phyloP scores from a whole-genome alignment of 176 grass and related monocot genomes.

The Aegilops bicornis region DNA sequence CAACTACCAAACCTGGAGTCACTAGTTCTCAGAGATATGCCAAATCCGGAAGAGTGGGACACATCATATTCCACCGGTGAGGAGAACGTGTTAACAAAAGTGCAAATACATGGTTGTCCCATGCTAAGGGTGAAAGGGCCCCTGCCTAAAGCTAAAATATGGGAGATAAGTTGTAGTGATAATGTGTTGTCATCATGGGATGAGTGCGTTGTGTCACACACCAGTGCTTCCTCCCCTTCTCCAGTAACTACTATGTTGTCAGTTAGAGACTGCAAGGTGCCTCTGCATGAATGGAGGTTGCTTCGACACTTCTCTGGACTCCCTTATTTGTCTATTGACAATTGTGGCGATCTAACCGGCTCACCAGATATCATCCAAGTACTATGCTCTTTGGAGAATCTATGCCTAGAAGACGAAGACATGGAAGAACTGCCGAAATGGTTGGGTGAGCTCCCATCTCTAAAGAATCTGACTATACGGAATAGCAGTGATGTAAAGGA shows the following conservation, averaged over 20 bases:
- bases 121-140: too few species aligned
- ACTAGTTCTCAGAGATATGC: too few species aligned
- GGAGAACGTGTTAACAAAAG: too few species aligned
- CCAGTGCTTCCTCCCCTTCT: too few species aligned
- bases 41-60: too few species aligned
- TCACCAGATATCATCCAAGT: neutral
- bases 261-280: neutral
- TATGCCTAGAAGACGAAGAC: neutral
- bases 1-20: too few species aligned
- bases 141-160: too few species aligned
- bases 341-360: neutral
- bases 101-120: too few species aligned
- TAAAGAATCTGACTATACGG: neutral
- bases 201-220: too few species aligned
- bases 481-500: neutral
- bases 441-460: neutral
- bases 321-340: neutral
- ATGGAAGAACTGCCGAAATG: neutral
- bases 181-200: too few species aligned
- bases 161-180: too few species aligned
- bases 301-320: neutral
- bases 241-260: neutral
- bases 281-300: slow-evolving; percentile 10
- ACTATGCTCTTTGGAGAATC: neutral
- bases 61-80: too few species aligned